phyloP scores from a whole-genome alignment of 805 yeast genomes.

The Myxozyma vanderwaltii region DNA sequence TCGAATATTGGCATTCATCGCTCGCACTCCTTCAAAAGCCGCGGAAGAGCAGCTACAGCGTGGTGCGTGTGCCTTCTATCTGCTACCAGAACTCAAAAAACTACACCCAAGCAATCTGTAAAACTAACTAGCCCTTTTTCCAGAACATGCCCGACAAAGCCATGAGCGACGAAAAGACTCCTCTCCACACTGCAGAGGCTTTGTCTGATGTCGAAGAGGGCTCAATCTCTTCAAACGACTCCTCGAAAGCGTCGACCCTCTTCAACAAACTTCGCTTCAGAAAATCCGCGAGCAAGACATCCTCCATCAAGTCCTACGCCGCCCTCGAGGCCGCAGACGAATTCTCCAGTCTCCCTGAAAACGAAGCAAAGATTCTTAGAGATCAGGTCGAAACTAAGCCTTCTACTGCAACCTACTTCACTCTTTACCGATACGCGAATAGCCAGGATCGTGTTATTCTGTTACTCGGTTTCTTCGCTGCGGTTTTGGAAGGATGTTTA shows the following conservation, averaged over 20 bases:
- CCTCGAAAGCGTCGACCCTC: constrained; percentile 8
- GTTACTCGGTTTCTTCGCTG: constrained; percentile 40
- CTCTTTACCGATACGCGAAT: constrained; percentile 44
- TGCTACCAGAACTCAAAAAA: too few relatives aligned
- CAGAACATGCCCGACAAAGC: constrained; percentile 15
- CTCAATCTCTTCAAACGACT: constrained; percentile 14
- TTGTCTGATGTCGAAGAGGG: constrained; percentile 17
- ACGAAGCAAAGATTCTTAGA: constrained; percentile 42
- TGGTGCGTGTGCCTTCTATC: too few relatives aligned
- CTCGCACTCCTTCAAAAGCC: neutral
- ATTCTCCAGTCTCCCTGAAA: constrained; percentile 37
- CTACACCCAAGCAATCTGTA: too few relatives aligned
- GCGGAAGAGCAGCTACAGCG: too few relatives aligned
- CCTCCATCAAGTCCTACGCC: constrained; percentile 24
- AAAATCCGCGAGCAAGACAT: neutral
- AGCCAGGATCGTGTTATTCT: constrained; percentile 39
- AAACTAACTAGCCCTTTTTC: neutral
- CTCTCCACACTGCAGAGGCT: constrained; percentile 5
- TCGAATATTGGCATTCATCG: neutral
- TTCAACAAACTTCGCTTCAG: constrained; percentile 16
- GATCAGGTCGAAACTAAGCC: constrained; percentile 40
- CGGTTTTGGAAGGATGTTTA: constrained; percentile 46
- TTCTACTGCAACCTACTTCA: constrained; percentile 36
- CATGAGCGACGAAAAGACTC: constrained; percentile 20
- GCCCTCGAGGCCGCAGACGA: constrained; percentile 24